Conservation (phyloP, 495 filamentous ascomycete species). For the Tuber microsphaerosporum region DNA sequence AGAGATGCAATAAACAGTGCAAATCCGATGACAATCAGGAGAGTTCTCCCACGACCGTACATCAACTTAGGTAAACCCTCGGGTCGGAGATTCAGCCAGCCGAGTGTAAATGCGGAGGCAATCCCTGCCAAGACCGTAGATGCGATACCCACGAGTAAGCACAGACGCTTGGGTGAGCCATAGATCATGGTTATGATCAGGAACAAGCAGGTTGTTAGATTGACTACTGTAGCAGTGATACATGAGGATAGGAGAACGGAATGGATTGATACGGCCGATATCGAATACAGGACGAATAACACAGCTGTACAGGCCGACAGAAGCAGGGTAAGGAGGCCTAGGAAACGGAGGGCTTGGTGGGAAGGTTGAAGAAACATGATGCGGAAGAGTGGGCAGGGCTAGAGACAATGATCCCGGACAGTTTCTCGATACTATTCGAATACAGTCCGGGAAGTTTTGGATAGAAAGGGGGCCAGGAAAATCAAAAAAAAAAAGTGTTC, state of each 20-base stretch:
- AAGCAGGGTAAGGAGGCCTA: slow-evolving; percentile 30
- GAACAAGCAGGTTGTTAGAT: slow-evolving; percentile 26
- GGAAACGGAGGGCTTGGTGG: slow-evolving; percentile 20
- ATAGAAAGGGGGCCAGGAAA: not conserved
- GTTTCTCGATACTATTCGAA: slow-evolving; percentile 5
- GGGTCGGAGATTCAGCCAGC: slow-evolving; percentile 35
- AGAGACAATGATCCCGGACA: not conserved
- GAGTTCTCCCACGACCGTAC: slow-evolving; percentile 25
- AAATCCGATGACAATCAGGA: slow-evolving; percentile 34
- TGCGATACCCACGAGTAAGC: slow-evolving; percentile 23
- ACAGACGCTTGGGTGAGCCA: slow-evolving; percentile 16
- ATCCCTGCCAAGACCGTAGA: slow-evolving; percentile 26
- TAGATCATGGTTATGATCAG: slow-evolving; percentile 18
- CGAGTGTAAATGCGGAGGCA: slow-evolving; percentile 27
- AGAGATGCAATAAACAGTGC: slow-evolving; percentile 33
- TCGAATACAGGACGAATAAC: slow-evolving; percentile 32
- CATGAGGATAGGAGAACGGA: slow-evolving; percentile 24
- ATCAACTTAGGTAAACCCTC: slow-evolving; percentile 27
- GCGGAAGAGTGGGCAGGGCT: slow-evolving; percentile 14
- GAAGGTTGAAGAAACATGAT: slow-evolving; percentile 32
- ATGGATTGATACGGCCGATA: slow-evolving; percentile 25
- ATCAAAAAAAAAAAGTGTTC: not conserved
- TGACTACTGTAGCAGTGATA: slow-evolving; percentile 24
- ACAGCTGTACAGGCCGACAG: slow-evolving; percentile 21
- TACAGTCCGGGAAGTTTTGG: not conserved